Conservation (phyloP, 2,329 filamentous ascomycete genomes). For the Colletotrichum tanaceti region DNA sequence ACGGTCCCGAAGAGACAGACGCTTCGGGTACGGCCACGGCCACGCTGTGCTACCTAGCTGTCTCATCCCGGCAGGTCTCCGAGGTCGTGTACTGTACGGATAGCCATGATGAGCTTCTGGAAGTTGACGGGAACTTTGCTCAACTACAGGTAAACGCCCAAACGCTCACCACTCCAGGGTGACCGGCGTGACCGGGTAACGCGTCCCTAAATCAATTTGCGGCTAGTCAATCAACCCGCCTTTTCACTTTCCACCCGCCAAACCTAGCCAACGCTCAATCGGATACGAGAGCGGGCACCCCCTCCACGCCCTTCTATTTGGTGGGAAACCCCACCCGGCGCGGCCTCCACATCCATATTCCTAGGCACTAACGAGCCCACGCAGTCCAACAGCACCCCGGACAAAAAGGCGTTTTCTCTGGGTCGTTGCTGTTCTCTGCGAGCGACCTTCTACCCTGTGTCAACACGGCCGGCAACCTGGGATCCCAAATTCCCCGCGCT, state of each 20-base stretch:
- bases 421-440: constrained; percentile 35
- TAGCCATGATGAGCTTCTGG: constrained; percentile 18
- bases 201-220: not conserved
- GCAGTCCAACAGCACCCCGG: not conserved
- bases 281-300: constrained; percentile 17
- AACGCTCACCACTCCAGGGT: constrained; percentile 15
- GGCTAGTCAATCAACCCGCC: not conserved
- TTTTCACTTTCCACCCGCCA: not conserved
- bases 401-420: constrained; percentile 11
- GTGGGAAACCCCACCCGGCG: constrained; percentile 18
- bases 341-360: not conserved
- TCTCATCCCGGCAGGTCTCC: constrained; percentile 22
- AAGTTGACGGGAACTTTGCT: too few species aligned
- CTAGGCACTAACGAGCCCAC: too few species aligned
- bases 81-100: constrained; percentile 25
- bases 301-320: constrained; percentile 27
- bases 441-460: constrained; percentile 28
- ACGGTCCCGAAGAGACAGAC: constrained; percentile 8
- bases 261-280: constrained; percentile 18
- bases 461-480: constrained; percentile 17
- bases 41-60: not conserved
- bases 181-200: constrained; percentile 6
- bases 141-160: constrained; percentile 28
- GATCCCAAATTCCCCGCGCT: constrained; percentile 7
- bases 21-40: constrained; percentile 11